phyloP scores from a whole-genome alignment of 164 flowering plant genomes.

The Stephania cephalantha region DNA sequence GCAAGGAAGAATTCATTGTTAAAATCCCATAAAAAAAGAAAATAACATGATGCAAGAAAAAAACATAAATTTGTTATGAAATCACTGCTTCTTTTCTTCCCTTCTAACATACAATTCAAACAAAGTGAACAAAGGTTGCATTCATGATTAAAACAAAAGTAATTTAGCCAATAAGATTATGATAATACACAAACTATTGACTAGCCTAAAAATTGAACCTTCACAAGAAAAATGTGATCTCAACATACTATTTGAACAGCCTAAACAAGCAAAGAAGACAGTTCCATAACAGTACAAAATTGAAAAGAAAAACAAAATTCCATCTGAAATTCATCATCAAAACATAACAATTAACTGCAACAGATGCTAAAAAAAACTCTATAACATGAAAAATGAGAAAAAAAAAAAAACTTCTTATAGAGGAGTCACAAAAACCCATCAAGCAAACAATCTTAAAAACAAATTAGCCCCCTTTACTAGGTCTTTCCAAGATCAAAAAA shows the following conservation, averaged over 20 bases:
- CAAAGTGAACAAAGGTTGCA: background rate
- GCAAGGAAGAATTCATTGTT: slow-evolving; percentile 1
- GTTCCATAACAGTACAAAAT: background rate
- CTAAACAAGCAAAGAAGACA: background rate
- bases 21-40: background rate
- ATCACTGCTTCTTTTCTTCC: background rate
- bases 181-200: background rate
- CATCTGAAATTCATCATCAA: too few relatives aligned
- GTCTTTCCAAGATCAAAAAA: too few relatives aligned
- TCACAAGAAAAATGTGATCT: background rate
- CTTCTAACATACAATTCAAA: background rate
- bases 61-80: background rate
- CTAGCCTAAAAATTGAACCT: too few relatives aligned
- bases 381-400: background rate
- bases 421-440: background rate
- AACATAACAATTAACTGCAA: too few relatives aligned
- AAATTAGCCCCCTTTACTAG: background rate
- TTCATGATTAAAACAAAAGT: too few relatives aligned
- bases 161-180: too few relatives aligned
- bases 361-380: too few relatives aligned
- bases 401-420: background rate
- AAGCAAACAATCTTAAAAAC: background rate
- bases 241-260: background rate
- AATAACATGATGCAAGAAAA: background rate
- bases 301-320: background rate